These are phyloP conservation scores for Plantago rigida DNA, from an alignment of 305 asterid genomes.

Conservation along the genomic window DNA sequence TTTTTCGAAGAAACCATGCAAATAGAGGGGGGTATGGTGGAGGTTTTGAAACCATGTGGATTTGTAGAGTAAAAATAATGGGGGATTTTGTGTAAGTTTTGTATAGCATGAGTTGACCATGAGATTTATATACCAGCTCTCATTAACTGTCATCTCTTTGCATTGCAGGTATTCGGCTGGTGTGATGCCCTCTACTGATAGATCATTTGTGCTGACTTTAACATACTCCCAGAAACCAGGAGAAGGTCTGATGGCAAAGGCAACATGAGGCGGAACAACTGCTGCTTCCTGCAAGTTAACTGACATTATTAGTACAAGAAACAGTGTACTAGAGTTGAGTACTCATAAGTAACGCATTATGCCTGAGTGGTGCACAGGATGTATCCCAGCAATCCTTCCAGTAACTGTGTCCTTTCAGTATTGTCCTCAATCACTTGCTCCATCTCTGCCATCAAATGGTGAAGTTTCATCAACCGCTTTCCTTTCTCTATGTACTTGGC, in stretches of 20 bases:
- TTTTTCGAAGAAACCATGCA: no score
- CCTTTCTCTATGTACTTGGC: slow-evolving; percentile 64
- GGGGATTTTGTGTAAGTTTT: no score
- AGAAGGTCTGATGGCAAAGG: slow-evolving; percentile 64
- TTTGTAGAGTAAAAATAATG: no score
- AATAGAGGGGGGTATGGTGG: no score
- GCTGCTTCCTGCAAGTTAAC: slow-evolving; percentile 61
- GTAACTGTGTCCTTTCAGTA: slow-evolving; percentile 49
- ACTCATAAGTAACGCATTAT: neutral
- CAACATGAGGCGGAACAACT: slow-evolving; percentile 71
- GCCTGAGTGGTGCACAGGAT: slow-evolving; percentile 85
- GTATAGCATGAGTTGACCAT: neutral
- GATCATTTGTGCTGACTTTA: slow-evolving; percentile 65
- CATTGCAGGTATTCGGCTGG: slow-evolving; percentile 63
- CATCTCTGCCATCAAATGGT: slow-evolving; percentile 64
- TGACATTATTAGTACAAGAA: slow-evolving; percentile 4
- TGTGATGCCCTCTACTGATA: slow-evolving; percentile 68
- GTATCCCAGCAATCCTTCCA: slow-evolving; percentile 81
- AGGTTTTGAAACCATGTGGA: no score
- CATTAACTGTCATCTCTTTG: slow-evolving; percentile 65
- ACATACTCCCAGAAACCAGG: slow-evolving; percentile 91
- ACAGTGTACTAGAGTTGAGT: neutral
- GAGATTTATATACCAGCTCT: slow-evolving; percentile 44
- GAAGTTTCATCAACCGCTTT: slow-evolving; percentile 53
- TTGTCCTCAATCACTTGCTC: slow-evolving; percentile 63